Conservation (phyloP, 108 stramenopile species). For the Nannochloropsis granulata region DNA sequence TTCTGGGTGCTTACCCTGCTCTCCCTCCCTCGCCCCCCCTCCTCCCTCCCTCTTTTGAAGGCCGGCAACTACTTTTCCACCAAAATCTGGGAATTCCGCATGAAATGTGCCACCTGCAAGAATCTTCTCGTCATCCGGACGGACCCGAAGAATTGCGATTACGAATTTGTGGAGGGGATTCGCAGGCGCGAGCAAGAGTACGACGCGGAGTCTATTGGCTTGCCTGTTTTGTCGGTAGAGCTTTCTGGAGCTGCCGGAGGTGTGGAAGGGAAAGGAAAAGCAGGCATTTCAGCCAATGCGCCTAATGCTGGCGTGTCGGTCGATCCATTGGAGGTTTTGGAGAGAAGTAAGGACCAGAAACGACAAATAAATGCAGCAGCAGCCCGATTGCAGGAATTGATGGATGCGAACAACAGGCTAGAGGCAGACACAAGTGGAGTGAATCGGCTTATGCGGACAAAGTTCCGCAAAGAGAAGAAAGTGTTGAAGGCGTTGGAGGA, state of each 20-base stretch:
- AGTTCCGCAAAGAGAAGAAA: background rate
- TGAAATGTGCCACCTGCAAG: constrained; percentile 68
- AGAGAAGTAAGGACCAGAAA: background rate
- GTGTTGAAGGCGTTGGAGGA: background rate
- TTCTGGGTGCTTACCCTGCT: background rate
- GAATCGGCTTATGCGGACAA: background rate
- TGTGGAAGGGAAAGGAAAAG: background rate
- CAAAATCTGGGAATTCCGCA: constrained; percentile 71
- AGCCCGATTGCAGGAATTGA: background rate
- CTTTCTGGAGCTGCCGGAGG: background rate
- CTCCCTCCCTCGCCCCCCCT: background rate
- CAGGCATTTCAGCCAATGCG: background rate
- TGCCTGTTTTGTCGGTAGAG: background rate
- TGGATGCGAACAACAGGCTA: background rate
- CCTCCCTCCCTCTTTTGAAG: background rate
- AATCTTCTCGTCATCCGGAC: constrained; percentile 47
- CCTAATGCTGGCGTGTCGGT: background rate
- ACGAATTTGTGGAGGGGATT: constrained; percentile 34
- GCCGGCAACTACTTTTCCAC: constrained; percentile 65
- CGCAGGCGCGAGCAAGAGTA: constrained; percentile 4
- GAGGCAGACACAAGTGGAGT: background rate
- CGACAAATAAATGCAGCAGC: background rate
- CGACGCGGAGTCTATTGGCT: background rate
- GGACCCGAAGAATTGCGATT: constrained; percentile 41
- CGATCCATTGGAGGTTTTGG: background rate